Evolutionary conservation across 371 early-diverging fungal species (phyloP).

Genomic region (Syncephalastrum contaminatum): DNA sequence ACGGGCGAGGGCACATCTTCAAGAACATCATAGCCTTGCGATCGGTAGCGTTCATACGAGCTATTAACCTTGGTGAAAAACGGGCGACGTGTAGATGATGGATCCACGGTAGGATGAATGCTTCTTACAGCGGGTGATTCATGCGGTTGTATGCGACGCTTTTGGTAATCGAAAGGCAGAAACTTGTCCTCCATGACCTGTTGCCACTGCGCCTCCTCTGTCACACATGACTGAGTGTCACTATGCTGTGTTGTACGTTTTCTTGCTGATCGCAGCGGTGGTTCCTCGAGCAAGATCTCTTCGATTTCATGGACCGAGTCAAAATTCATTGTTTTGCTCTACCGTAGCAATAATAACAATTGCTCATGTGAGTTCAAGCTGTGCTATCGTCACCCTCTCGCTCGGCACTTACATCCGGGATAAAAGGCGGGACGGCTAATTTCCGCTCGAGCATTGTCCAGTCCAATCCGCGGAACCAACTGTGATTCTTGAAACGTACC

Average conservation of each 20-base stretch:
- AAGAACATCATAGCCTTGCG: too few relatives aligned
- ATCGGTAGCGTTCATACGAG: too few relatives aligned
- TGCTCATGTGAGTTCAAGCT: neutral
- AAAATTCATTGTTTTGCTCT: conserved; percentile 73
- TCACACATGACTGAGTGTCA: conserved; percentile 14
- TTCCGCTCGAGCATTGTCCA: conserved; percentile 58
- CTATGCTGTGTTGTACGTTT: conserved; percentile 6
- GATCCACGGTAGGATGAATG: too few relatives aligned
- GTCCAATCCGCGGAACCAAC: conserved; percentile 59
- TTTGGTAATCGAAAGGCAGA: conserved; percentile 46
- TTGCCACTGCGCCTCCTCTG: conserved; percentile 18
- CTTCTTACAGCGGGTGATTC: too few relatives aligned
- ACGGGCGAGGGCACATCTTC: too few relatives aligned
- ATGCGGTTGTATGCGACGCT: conserved; percentile 19
- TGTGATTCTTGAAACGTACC: conserved; percentile 52
- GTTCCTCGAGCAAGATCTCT: conserved; percentile 86
- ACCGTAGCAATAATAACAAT: conserved; percentile 19
- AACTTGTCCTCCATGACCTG: conserved; percentile 60
- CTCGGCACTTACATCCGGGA: conserved; percentile 45
- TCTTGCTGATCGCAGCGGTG: conserved; percentile 58
- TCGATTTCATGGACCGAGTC: conserved; percentile 92
- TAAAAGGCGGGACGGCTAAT: conserved; percentile 52
- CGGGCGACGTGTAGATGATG: too few relatives aligned
- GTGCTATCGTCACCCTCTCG: neutral
- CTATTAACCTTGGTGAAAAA: too few relatives aligned